Conservation (phyloP, 257 asterid species). For the Gentiana dahurica region DNA sequence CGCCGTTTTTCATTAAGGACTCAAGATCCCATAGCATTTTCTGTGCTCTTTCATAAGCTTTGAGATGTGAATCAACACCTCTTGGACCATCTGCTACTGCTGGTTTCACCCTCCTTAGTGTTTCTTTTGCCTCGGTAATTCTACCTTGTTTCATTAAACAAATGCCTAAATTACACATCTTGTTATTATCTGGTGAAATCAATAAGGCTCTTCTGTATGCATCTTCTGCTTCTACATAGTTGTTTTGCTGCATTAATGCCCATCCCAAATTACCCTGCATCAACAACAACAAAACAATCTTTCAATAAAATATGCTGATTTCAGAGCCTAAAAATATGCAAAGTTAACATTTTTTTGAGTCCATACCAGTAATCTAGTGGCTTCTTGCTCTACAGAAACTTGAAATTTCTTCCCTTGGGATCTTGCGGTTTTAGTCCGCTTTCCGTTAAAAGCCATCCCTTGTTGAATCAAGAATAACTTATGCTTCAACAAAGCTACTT, state of each 20-base stretch:
- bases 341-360: background rate
- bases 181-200: constrained; percentile 88
- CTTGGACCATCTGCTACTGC: constrained; percentile 81
- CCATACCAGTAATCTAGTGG: constrained; percentile 79
- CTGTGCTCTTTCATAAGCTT: constrained; percentile 95
- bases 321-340: too few species aligned
- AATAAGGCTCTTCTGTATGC: constrained; percentile 71
- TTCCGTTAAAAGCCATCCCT: constrained; percentile 96
- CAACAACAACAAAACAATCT: background rate
- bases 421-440: constrained; percentile 87
- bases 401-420: constrained; percentile 97
- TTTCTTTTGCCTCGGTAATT: constrained; percentile 74
- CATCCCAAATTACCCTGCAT: constrained; percentile 92
- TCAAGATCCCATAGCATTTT: constrained; percentile 91
- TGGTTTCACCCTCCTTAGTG: constrained; percentile 79
- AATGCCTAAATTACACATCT: constrained; percentile 92
- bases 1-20: constrained; percentile 58
- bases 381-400: constrained; percentile 97
- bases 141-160: constrained; percentile 95
- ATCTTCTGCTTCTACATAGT: constrained; percentile 81
- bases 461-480: constrained; percentile 73
- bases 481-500: constrained; percentile 50
- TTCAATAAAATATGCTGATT: too few species aligned
- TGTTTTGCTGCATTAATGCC: constrained; percentile 97
- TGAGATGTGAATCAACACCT: constrained; percentile 91